A percentile compares a stretch with the other conserved stretches of the same genome.
Evolutionary conservation across 805 yeast species (phyloP).

Genomic region (Monosporozyma unispora): DNA sequence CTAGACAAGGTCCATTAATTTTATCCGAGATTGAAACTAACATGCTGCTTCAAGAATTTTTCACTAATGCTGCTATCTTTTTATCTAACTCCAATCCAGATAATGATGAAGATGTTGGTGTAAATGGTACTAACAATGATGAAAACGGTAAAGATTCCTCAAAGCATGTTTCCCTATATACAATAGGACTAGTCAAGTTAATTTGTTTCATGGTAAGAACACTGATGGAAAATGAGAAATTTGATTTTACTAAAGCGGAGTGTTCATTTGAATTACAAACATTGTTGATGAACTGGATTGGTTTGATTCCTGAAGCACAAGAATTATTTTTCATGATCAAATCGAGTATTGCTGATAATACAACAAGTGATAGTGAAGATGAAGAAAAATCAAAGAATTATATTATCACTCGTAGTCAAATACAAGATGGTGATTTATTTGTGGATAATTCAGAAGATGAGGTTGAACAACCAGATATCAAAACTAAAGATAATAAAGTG

Average conservation of each 20-base stretch:
- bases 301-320: slow-evolving; percentile 53
- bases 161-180: slow-evolving; percentile 25
- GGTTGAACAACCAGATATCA: not conserved
- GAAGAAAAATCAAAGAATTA: not conserved
- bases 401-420: not conserved
- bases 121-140: slow-evolving; percentile 7
- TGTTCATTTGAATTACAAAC: slow-evolving; percentile 52
- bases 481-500: not conserved
- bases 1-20: slow-evolving; percentile 47
- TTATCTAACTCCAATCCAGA: slow-evolving; percentile 28
- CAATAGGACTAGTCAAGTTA: slow-evolving; percentile 40
- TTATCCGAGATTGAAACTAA: slow-evolving; percentile 52
- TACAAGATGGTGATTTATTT: not conserved
- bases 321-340: slow-evolving; percentile 41
- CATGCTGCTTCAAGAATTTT: slow-evolving; percentile 63
- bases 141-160: slow-evolving; percentile 10
- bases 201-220: slow-evolving; percentile 57
- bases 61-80: slow-evolving; percentile 44
- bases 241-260: slow-evolving; percentile 41
- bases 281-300: slow-evolving; percentile 56
- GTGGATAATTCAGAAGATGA: slow-evolving; percentile 1
- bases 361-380: not conserved
- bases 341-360: slow-evolving; percentile 8
- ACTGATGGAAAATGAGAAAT: slow-evolving; percentile 37
- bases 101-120: not conserved